These are phyloP conservation scores for Lasiosphaeria miniovina DNA, from an alignment of 495 filamentous ascomycete species.

Conservation along the genomic window DNA sequence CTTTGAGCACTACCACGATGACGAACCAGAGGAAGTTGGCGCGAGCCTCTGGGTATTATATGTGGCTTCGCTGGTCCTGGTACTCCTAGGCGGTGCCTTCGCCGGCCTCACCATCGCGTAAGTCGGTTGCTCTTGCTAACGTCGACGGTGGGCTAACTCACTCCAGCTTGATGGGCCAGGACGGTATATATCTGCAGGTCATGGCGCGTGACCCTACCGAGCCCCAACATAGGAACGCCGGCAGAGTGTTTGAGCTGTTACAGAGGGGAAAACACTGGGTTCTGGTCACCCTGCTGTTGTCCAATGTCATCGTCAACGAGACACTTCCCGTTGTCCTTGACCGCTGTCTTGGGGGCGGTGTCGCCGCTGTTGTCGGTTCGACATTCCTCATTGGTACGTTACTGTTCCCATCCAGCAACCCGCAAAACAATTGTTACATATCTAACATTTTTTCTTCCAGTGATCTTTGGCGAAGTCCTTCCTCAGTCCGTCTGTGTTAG, in stretches of 20 bases:
- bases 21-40: conserved; percentile 38
- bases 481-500: conserved; percentile 96
- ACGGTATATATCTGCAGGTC: conserved; percentile 96
- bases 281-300: conserved; percentile 87
- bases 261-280: conserved; percentile 97
- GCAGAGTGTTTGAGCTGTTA: conserved; percentile 73
- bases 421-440: background rate
- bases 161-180: conserved; percentile 71
- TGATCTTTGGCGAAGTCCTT: conserved; percentile 96
- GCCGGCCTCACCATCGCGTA: conserved; percentile 91
- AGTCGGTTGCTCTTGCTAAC: conserved; percentile 15
- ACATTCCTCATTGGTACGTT: conserved; percentile 85
- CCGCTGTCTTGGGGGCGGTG: conserved; percentile 87
- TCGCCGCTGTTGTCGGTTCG: conserved; percentile 88
- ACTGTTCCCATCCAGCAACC: background rate
- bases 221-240: conserved; percentile 76
- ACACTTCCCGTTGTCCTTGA: conserved; percentile 94
- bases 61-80: conserved; percentile 53
- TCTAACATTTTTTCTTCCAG: conserved; percentile 39
- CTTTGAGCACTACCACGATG: conserved; percentile 26
- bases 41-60: conserved; percentile 46
- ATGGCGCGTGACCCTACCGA: conserved; percentile 73
- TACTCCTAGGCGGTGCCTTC: conserved; percentile 88
- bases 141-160: conserved; percentile 11
- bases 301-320: conserved; percentile 98